Conservation (phyloP, 805 yeast species). For the Teunomyces kruisii region DNA sequence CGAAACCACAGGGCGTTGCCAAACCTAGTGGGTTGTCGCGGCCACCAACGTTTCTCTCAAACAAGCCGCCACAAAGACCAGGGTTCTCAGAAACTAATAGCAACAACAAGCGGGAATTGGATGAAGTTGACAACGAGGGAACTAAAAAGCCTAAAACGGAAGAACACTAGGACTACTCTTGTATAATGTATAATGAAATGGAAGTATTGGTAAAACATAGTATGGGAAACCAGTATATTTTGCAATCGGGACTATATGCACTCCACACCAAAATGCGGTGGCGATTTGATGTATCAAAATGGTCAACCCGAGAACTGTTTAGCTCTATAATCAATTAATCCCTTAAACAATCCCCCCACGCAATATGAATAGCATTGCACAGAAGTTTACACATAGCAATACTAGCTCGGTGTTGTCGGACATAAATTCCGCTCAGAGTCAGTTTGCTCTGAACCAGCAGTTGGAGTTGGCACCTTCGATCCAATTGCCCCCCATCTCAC, state of each 20-base stretch:
- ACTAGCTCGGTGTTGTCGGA: slow-evolving; percentile 27
- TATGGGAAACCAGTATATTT: no score
- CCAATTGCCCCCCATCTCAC: slow-evolving; percentile 77
- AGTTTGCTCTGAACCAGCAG: slow-evolving; percentile 16
- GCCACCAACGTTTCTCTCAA: slow-evolving; percentile 40
- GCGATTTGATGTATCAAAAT: background rate
- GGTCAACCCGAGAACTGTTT: background rate
- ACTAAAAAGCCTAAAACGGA: slow-evolving; percentile 3
- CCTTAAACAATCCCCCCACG: background rate
- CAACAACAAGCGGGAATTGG: slow-evolving; percentile 7
- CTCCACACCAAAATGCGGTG: slow-evolving; percentile 1
- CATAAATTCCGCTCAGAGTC: slow-evolving; percentile 24
- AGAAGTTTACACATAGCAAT: slow-evolving; percentile 34
- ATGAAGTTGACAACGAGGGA: slow-evolving; percentile 6
- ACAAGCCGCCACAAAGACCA: slow-evolving; percentile 18
- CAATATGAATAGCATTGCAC: slow-evolving; percentile 40
- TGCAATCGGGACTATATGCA: background rate
- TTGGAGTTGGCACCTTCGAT: slow-evolving; percentile 58
- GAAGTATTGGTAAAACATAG: no score
- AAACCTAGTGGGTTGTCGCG: slow-evolving; percentile 32
- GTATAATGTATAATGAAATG: background rate
- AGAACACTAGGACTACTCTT: background rate
- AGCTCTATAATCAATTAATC: background rate
- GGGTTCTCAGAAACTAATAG: slow-evolving; percentile 1
- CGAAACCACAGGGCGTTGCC: slow-evolving; percentile 27